A percentile compares a stretch with the other conserved stretches of the same genome.
Conservation (phyloP, 495 filamentous ascomycete species). For the Lichina pygmaea region DNA sequence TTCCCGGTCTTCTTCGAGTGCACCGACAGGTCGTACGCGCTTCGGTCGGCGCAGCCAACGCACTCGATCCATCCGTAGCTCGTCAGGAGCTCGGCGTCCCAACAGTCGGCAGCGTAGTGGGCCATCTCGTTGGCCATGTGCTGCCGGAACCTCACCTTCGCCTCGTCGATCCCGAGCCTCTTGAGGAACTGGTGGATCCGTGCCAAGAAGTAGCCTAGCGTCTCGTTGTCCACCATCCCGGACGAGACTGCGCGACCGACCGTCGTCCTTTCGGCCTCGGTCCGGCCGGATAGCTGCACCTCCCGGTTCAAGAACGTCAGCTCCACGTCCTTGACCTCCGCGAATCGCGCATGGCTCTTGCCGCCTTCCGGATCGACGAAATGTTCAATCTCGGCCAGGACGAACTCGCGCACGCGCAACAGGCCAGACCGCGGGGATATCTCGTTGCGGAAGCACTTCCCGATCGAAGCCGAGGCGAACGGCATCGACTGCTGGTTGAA, state of each 20-base stretch:
- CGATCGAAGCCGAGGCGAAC: slow-evolving; percentile 51
- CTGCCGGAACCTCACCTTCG: slow-evolving; percentile 58
- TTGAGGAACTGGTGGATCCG: slow-evolving; percentile 49
- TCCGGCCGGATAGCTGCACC: slow-evolving; percentile 43
- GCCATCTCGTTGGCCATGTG: slow-evolving; percentile 70
- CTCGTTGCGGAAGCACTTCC: slow-evolving; percentile 52
- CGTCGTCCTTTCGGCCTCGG: slow-evolving; percentile 26
- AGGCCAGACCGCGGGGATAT: slow-evolving; percentile 42
- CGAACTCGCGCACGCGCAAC: slow-evolving; percentile 40
- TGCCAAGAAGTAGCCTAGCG: slow-evolving; percentile 65
- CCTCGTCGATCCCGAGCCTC: slow-evolving; percentile 39
- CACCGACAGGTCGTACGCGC: slow-evolving; percentile 53
- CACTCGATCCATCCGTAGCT: slow-evolving; percentile 73
- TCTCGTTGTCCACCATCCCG: slow-evolving; percentile 55
- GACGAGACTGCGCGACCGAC: slow-evolving; percentile 46
- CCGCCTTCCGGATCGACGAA: slow-evolving; percentile 47
- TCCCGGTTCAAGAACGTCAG: slow-evolving; percentile 42
- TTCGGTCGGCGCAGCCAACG: slow-evolving; percentile 62
- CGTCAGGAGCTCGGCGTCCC: slow-evolving; percentile 58
- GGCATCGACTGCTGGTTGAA: slow-evolving; percentile 50
- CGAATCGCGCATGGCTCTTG: slow-evolving; percentile 47
- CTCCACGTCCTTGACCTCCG: slow-evolving; percentile 36
- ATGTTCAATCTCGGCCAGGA: slow-evolving; percentile 63
- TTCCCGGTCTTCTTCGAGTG: slow-evolving; percentile 60
- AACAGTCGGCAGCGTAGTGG: slow-evolving; percentile 65